Evolutionary conservation across 1,284 basidiomycete species (phyloP).

Genomic region (Lentinula novae-zelandiae): DNA sequence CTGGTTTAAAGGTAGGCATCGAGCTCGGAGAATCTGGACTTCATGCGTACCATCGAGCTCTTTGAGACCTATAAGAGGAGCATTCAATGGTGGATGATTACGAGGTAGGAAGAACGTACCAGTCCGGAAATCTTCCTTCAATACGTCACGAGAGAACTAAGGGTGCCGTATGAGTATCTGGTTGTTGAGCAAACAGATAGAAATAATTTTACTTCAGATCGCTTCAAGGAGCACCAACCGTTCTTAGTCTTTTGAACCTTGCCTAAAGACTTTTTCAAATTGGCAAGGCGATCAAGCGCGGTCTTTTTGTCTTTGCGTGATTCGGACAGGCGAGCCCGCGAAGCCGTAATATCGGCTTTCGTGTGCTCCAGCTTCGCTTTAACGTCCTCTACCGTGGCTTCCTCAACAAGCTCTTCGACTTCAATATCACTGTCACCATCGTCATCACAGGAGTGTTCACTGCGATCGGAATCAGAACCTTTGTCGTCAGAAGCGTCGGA

Average conservation of each 20-base stretch:
- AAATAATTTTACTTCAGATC: conserved; percentile 35
- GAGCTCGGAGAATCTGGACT: neutral
- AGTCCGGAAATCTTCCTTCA: conserved; percentile 57
- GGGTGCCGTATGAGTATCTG: neutral
- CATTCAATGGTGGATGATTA: neutral
- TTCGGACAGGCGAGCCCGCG: conserved; percentile 34
- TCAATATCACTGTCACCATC: conserved; percentile 23
- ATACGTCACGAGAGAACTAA: conserved; percentile 51
- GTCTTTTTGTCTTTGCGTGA: conserved; percentile 42
- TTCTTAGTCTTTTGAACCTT: conserved; percentile 57
- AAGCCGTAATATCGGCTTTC: conserved; percentile 37
- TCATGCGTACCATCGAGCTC: conserved; percentile 47
- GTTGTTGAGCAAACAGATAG: neutral
- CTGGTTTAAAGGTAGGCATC: conserved; percentile 23
- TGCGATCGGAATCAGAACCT: conserved; percentile 18
- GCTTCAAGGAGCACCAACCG: conserved; percentile 54
- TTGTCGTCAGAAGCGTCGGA: conserved; percentile 21
- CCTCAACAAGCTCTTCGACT: conserved; percentile 24
- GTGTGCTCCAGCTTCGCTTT: conserved; percentile 40
- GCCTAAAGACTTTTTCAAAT: conserved; percentile 39
- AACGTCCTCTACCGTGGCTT: conserved; percentile 42
- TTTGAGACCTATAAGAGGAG: conserved; percentile 31
- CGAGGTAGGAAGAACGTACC: conserved; percentile 24
- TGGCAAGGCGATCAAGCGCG: conserved; percentile 40
- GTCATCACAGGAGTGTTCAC: conserved; percentile 20